Evolutionary conservation across 2,329 filamentous ascomycete species (phyloP), one percentile per base, ranked within the genome.

Genomic region (Sporothrix dimorphospora): DNA sequence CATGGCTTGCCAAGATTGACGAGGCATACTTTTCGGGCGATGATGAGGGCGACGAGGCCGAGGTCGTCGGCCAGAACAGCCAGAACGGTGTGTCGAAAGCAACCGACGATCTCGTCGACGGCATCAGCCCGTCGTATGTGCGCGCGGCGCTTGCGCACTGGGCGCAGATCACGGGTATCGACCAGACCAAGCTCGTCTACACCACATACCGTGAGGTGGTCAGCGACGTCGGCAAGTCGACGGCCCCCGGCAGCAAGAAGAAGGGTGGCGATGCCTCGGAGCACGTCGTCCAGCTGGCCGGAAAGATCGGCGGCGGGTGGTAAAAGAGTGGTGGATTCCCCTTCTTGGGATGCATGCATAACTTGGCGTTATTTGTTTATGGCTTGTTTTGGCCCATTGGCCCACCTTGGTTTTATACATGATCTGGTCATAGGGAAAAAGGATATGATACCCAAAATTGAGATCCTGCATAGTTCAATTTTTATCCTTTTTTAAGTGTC

Each of bases 251-350:
- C 24, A 70, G 53, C 19, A 83, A 87, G 80, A 67, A 38, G 42
- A 65, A 49, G 34, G 63, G 65, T 81, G 84, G 86, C 73, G 92
- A 94, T 79, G 91, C 93, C 59, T 91, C 92, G 57, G 92, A 97
- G 78, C 89, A 91, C 73, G 94, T 97, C 53, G 92, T 94, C 72
- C 94, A 96, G 78, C 85, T 99, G 78, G 95, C 95, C 63, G 91
- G 94, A 71, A 96, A 94, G 81, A 92, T 94, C 77, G 96, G 94
- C 70, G 96, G 96, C 70, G 96, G 96, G 30, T 99, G 96, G 96
- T 98, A 86, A 21, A 63, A 6, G 61, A 47, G 27, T 45, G 59
- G 27, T 27, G 59, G 21, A 19, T 21, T 42, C 21, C n/a, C 16
- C 1, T 9, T 3, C 12, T 9, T 30, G 12, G 24, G 2, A 51